phyloP scores from a whole-genome alignment of 441 rosid species.

The Erodium trifolium region DNA sequence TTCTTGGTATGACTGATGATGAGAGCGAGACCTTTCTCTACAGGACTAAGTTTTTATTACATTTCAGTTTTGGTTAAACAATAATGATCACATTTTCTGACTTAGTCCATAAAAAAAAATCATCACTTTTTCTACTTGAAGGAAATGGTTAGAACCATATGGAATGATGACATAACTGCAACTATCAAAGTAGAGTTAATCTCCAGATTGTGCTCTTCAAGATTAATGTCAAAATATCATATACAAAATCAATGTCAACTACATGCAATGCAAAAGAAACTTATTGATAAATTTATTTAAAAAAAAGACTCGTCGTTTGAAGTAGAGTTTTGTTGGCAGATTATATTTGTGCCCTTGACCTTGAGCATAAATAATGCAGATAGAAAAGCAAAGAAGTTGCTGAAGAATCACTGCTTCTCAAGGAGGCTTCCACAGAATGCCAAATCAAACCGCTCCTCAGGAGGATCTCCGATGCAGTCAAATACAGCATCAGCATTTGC shows the following conservation, averaged over 20 bases:
- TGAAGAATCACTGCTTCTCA: conserved; percentile 46
- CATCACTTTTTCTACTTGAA: no score
- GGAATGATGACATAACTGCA: no score
- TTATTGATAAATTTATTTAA: neutral
- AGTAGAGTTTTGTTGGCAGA: neutral
- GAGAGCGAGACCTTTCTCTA: neutral
- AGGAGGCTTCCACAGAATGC: conserved; percentile 73
- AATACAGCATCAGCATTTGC: conserved; percentile 78
- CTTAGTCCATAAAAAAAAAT: no score
- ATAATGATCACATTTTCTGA: no score
- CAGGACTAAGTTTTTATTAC: neutral
- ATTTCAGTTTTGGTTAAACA: neutral
- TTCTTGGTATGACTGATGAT: neutral
- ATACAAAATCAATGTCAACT: no score
- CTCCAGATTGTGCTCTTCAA: conserved; percentile 9
- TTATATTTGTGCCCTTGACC: no score
- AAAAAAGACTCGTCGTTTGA: neutral
- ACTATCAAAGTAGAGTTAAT: neutral
- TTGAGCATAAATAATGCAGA: neutral
- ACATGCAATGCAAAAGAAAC: neutral
- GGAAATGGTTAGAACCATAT: no score
- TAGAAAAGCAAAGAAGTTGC: neutral
- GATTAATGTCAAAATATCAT: neutral
- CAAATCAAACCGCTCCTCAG: conserved; percentile 75
- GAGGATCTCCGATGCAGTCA: conserved; percentile 93